A percentile compares a stretch with the other conserved stretches of the same genome.
phyloP scores from a whole-genome alignment of 179 eudicot genomes.

The Drosera spatulata region DNA sequence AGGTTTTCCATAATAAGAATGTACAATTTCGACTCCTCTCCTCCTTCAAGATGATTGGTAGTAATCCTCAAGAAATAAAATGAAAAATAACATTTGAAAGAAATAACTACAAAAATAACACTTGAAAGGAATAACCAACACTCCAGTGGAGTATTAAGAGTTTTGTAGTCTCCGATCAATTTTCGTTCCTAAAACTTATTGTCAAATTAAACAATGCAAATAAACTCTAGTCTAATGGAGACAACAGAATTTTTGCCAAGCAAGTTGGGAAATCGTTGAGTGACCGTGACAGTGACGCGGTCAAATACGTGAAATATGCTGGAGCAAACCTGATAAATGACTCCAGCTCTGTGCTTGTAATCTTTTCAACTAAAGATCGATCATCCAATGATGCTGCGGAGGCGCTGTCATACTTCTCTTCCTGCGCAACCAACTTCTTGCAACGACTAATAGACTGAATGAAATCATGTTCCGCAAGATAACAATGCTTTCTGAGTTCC shows the following conservation, averaged over 20 bases:
- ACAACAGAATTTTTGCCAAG: slow-evolving; percentile 86
- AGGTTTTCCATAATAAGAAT: slow-evolving; percentile 93
- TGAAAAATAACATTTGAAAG: neutral
- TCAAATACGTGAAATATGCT: slow-evolving; percentile 65
- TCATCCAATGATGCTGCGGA: slow-evolving; percentile 92
- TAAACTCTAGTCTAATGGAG: slow-evolving; percentile 84
- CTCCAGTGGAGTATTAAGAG: no score
- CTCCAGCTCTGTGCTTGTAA: slow-evolving; percentile 93
- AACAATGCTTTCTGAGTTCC: slow-evolving; percentile 62
- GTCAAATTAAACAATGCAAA: no score
- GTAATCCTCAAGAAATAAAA: slow-evolving; percentile 34
- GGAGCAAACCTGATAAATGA: slow-evolving; percentile 90
- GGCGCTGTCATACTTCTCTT: slow-evolving; percentile 92
- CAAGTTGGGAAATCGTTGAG: slow-evolving; percentile 63
- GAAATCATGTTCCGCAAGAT: slow-evolving; percentile 65
- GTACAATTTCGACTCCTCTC: slow-evolving; percentile 74
- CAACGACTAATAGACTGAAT: slow-evolving; percentile 84
- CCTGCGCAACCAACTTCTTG: slow-evolving; percentile 97
- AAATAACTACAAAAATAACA: no score
- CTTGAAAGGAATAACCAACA: neutral
- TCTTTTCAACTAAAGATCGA: slow-evolving; percentile 85
- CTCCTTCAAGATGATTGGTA: slow-evolving; percentile 72
- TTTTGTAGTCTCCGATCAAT: no score
- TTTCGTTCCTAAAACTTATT: neutral
- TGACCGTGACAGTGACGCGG: slow-evolving; percentile 71